Percentiles rank a stretch among this genome's conserved stretches.
Conservation (phyloP, 495 filamentous ascomycete species). For the Podospora pseudopauciseta region DNA sequence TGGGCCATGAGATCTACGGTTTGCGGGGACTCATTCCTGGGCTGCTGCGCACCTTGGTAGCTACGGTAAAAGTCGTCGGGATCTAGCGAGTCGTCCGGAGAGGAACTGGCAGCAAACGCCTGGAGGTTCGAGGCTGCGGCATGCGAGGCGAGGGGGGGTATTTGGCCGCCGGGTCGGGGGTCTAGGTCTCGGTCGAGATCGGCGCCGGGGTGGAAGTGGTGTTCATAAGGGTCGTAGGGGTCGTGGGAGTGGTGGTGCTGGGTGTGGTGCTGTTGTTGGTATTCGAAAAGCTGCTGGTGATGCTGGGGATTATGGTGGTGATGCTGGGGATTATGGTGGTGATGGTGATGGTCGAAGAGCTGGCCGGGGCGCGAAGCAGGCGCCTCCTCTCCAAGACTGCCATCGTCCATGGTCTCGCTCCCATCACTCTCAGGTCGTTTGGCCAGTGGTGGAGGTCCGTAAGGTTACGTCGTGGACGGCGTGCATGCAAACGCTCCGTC, state of each 20-base stretch:
- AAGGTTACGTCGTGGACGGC: slow-evolving; percentile 3
- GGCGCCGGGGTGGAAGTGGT: slow-evolving; percentile 13
- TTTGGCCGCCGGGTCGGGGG: slow-evolving; percentile 12
- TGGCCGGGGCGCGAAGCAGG: slow-evolving; percentile 26
- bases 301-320: slow-evolving; percentile 24
- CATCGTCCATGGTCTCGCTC: slow-evolving; percentile 36
- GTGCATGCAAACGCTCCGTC: slow-evolving; percentile 20
- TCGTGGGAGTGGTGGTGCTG: slow-evolving; percentile 6
- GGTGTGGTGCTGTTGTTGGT: slow-evolving; percentile 9
- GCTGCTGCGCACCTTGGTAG: slow-evolving; percentile 40
- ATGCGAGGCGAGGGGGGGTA: slow-evolving; percentile 33
- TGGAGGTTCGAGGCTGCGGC: slow-evolving; percentile 35
- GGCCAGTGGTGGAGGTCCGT: neutral
- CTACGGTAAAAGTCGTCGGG: slow-evolving; percentile 54
- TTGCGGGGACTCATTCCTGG: slow-evolving; percentile 25
- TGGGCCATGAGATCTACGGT: slow-evolving; percentile 31
- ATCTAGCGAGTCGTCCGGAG: slow-evolving; percentile 37
- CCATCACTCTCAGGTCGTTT: slow-evolving; percentile 5
- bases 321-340: slow-evolving; percentile 24
- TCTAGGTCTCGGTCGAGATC: slow-evolving; percentile 12
- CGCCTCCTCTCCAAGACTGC: slow-evolving; percentile 33
- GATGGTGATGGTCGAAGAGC: slow-evolving; percentile 28
- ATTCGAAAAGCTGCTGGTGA: slow-evolving; percentile 13
- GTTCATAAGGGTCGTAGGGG: slow-evolving; percentile 4
- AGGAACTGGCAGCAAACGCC: slow-evolving; percentile 36